These are phyloP conservation scores for Pythium rishiriense DNA, from an alignment of 352 stramenopile species.

Conservation along the genomic window DNA sequence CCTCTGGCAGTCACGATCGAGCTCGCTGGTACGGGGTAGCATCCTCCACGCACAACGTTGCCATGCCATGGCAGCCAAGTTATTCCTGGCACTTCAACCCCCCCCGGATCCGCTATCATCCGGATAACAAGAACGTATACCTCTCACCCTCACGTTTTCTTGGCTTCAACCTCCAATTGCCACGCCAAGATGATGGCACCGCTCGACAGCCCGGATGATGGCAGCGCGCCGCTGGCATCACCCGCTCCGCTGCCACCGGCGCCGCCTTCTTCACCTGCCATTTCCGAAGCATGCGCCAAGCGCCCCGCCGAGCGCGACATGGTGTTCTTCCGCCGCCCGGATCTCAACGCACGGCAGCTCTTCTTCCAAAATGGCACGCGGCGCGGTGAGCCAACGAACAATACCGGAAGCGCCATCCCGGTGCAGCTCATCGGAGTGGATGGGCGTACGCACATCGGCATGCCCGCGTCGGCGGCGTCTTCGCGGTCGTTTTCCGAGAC, in stretches of 20 bases:
- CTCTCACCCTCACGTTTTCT: neutral
- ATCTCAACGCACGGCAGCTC: constrained; percentile 42
- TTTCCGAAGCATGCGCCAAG: neutral
- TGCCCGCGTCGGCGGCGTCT: constrained; percentile 21
- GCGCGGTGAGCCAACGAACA: neutral
- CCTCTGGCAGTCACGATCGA: too few species aligned
- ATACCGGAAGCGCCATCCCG: constrained; percentile 17
- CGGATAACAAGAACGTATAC: constrained; percentile 12
- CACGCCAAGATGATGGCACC: constrained; percentile 38
- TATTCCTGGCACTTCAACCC: constrained; percentile 1
- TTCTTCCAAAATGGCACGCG: constrained; percentile 39
- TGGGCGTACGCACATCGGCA: constrained; percentile 42
- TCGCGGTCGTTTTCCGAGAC: constrained; percentile 14
- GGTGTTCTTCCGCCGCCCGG: constrained; percentile 27
- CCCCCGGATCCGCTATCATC: neutral
- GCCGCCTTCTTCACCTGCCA: neutral
- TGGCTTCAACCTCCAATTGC: constrained; percentile 3
- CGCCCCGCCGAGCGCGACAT: constrained; percentile 13
- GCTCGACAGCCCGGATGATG: constrained; percentile 28
- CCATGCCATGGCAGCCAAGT: too few species aligned
- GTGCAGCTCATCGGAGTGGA: constrained; percentile 55
- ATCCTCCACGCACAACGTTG: too few species aligned
- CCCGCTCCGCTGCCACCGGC: neutral
- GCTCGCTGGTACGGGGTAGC: too few species aligned
- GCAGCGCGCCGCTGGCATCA: neutral